These are phyloP conservation scores for Oemleria cerasiformis DNA, from an alignment of 306 rosid species.

Conservation along the genomic window DNA sequence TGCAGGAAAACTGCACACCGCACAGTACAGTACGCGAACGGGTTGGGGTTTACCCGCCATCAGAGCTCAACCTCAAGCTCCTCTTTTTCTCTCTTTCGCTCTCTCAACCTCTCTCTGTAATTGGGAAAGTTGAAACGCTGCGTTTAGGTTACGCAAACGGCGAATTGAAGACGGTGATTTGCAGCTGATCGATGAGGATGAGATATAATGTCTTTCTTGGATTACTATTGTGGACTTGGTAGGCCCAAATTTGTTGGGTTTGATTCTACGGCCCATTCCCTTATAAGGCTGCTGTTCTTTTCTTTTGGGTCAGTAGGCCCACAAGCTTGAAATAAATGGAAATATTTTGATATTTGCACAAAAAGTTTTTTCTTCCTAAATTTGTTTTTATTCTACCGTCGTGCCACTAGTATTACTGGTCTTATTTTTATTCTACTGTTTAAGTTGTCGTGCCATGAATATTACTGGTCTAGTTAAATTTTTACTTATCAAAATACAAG, in stretches of 20 bases:
- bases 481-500: too few species aligned
- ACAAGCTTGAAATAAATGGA: neutral
- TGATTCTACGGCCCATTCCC: neutral
- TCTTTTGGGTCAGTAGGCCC: neutral
- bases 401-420: too few species aligned
- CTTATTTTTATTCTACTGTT: too few species aligned
- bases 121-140: conserved; percentile 31
- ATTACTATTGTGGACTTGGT: neutral
- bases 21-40: conserved; percentile 68
- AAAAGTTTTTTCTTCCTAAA: too few species aligned
- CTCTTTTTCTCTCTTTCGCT: neutral
- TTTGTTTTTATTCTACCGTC: too few species aligned
- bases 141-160: conserved; percentile 33
- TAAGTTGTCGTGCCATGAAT: too few species aligned
- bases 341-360: neutral
- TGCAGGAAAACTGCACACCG: conserved; percentile 69
- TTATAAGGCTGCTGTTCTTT: neutral
- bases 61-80: conserved; percentile 16
- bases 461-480: too few species aligned
- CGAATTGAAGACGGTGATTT: neutral
- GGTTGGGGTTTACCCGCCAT: conserved; percentile 99
- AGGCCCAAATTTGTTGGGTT: neutral
- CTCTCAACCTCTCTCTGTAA: neutral
- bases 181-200: neutral
- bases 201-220: neutral